Percentiles rank a stretch among this genome's conserved stretches.
Conservation (phyloP, 441 rosid species). For the Populus trichocarpa region DNA sequence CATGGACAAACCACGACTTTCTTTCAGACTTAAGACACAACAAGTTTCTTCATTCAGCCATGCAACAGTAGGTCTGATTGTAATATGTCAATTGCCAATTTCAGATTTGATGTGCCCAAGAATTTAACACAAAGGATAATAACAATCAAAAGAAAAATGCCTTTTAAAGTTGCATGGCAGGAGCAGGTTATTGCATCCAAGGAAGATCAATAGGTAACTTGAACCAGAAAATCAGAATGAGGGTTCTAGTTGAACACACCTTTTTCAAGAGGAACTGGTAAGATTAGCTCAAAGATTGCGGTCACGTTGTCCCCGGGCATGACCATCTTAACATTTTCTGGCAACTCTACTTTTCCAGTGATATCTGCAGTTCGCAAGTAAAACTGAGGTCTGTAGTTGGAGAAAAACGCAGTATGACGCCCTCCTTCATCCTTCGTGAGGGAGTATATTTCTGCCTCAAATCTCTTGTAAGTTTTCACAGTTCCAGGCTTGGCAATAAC, state of each 20-base stretch:
- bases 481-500: conserved; percentile 95
- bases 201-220: neutral
- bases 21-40: neutral
- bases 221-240: neutral
- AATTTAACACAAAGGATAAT: neutral
- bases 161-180: neutral
- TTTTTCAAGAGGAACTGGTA: conserved; percentile 59
- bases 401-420: conserved; percentile 84
- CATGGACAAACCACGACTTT: neutral
- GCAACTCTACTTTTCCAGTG: conserved; percentile 88
- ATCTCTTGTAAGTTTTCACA: conserved; percentile 74
- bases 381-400: conserved; percentile 95
- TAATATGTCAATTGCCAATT: neutral
- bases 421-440: conserved; percentile 98
- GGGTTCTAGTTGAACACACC: conserved; percentile 26
- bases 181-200: too few species aligned
- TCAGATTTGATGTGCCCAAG: neutral
- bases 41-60: neutral
- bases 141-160: neutral
- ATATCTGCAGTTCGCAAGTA: conserved; percentile 95
- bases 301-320: conserved; percentile 91
- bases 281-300: conserved; percentile 58
- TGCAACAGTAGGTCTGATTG: neutral
- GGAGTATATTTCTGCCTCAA: conserved; percentile 95
- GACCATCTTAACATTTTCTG: conserved; percentile 85